phyloP scores from a whole-genome alignment of 2,329 filamentous ascomycete species.

The Curvularia lunata region DNA sequence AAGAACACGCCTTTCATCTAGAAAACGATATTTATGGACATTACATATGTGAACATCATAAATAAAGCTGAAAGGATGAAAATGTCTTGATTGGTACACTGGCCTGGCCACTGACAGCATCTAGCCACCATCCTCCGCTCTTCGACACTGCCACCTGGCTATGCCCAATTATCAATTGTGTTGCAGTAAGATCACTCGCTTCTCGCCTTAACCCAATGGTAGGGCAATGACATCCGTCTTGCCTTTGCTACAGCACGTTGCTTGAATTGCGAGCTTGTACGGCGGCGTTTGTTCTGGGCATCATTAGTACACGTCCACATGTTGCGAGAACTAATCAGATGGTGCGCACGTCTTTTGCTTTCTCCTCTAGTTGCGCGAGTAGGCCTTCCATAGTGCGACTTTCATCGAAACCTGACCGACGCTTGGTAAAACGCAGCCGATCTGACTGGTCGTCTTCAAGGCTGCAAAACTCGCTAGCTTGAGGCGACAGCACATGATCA shows the following conservation, averaged over 20 bases:
- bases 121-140: no score
- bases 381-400: conserved; percentile 28
- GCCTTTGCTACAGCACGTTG: conserved; percentile 29
- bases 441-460: conserved; percentile 32
- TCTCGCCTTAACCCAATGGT: conserved; percentile 20
- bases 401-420: conserved; percentile 41
- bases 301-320: not conserved
- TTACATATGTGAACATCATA: not conserved
- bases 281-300: conserved; percentile 31
- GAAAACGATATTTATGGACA: not conserved
- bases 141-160: not conserved
- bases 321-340: no score
- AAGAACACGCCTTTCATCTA: not conserved
- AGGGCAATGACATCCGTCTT: conserved; percentile 34
- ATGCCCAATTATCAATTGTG: not conserved
- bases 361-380: conserved; percentile 26
- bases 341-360: conserved; percentile 16
- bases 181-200: conserved; percentile 6
- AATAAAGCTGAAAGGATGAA: not conserved
- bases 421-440: conserved; percentile 16
- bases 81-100: not conserved
- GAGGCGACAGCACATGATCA: conserved; percentile 8
- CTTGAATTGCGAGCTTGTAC: conserved; percentile 32
- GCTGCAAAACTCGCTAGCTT: conserved; percentile 20
- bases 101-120: not conserved